Conservation (phyloP, 2,329 filamentous ascomycete genomes). For the Tolypocladium sp. region DNA sequence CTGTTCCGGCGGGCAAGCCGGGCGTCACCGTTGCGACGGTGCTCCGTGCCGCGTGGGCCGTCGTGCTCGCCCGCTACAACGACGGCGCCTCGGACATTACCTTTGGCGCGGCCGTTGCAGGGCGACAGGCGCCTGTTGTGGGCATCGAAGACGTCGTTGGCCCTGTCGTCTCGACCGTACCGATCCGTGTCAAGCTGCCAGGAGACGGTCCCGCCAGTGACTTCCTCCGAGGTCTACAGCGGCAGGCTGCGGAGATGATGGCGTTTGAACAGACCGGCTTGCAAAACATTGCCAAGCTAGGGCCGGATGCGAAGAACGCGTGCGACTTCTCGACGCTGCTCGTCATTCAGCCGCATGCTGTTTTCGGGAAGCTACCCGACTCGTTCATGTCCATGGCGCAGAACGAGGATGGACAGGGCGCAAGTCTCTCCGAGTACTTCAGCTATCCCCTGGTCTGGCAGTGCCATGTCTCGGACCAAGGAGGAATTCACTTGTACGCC, state of each 20-base stretch:
- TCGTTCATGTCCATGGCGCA: background rate
- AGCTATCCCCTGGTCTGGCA: background rate
- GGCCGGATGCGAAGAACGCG: background rate
- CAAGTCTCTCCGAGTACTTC: background rate
- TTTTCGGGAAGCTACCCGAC: background rate
- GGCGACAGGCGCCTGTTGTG: background rate
- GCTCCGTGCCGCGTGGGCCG: background rate
- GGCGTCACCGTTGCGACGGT: background rate
- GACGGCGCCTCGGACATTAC: background rate
- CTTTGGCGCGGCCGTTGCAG: background rate
- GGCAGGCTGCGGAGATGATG: no score
- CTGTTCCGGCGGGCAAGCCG: background rate
- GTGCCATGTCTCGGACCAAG: background rate
- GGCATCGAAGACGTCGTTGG: background rate
- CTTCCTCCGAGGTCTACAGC: background rate
- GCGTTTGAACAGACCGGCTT: background rate
- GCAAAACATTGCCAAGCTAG: background rate
- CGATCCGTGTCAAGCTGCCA: background rate
- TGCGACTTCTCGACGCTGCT: background rate
- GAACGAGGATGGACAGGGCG: background rate
- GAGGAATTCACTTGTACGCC: background rate
- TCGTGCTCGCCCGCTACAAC: background rate
- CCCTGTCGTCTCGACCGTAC: background rate
- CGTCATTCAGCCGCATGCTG: background rate
- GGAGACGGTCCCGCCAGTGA: background rate